Conservation (phyloP, 2,329 filamentous ascomycete genomes). For the Emmonsiellopsis sp. region DNA sequence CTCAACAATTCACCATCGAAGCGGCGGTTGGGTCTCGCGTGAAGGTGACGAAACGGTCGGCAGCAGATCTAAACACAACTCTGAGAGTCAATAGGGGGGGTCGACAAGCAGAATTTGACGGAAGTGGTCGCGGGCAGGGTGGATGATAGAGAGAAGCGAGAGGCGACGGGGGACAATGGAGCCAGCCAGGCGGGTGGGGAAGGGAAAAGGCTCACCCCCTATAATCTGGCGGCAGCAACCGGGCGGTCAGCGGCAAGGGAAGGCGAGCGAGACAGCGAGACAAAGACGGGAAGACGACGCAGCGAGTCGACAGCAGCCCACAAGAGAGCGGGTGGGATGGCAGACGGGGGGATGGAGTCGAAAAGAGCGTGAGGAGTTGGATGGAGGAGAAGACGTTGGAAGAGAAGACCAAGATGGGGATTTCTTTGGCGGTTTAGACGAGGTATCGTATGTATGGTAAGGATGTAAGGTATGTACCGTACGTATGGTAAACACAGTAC, state of each 20-base stretch:
- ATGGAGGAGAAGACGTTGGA: background rate
- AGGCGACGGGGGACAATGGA: background rate
- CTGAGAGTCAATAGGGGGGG: background rate
- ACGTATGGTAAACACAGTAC: background rate
- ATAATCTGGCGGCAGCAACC: too few relatives aligned
- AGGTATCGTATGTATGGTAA: too few relatives aligned
- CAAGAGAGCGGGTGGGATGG: background rate
- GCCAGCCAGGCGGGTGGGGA: background rate
- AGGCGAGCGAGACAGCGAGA: background rate
- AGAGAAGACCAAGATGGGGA: background rate
- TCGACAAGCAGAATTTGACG: background rate
- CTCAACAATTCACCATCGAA: slow-evolving; percentile 2
- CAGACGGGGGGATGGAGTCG: background rate
- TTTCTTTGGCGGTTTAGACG: too few relatives aligned
- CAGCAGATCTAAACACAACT: background rate
- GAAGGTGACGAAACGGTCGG: background rate
- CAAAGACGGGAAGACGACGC: background rate
- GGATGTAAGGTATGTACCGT: background rate
- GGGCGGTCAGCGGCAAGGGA: too few relatives aligned
- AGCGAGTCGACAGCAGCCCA: background rate
- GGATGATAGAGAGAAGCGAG: background rate
- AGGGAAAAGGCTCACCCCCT: too few relatives aligned
- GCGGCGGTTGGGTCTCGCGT: background rate
- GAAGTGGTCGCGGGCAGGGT: background rate
- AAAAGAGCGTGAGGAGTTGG: background rate